Evolutionary conservation across 2,329 filamentous ascomycete species (phyloP).

Genomic region (Trichophyton simii): DNA sequence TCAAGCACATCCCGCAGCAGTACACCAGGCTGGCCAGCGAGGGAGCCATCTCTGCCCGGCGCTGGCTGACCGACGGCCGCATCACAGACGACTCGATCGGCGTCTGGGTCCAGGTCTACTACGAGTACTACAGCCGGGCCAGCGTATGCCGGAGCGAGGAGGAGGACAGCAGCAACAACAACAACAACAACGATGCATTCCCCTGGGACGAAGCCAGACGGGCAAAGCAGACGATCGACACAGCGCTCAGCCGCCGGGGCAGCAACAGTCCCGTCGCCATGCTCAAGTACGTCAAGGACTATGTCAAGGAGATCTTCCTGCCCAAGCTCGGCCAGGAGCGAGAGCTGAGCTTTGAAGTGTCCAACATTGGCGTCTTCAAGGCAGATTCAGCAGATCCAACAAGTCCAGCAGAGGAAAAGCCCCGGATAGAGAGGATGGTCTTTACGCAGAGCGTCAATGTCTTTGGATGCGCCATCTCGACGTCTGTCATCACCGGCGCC

Average conservation of each 20-base stretch:
- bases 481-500: slow-evolving; percentile 33
- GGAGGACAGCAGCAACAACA: too few relatives aligned
- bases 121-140: slow-evolving; percentile 13
- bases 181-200: slow-evolving; percentile 11
- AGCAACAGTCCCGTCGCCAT: slow-evolving; percentile 26
- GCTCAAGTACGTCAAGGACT: slow-evolving; percentile 31
- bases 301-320: slow-evolving; percentile 24
- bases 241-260: slow-evolving; percentile 18
- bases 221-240: slow-evolving; percentile 21
- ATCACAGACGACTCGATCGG: slow-evolving; percentile 29
- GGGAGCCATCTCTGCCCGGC: slow-evolving; percentile 29
- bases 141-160: slow-evolving; percentile 12
- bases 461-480: slow-evolving; percentile 26
- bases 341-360: slow-evolving; percentile 32
- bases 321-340: slow-evolving; percentile 30
- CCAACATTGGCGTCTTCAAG: slow-evolving; percentile 33
- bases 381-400: not conserved
- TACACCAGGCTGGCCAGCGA: slow-evolving; percentile 23
- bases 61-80: slow-evolving; percentile 22
- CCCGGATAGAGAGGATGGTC: slow-evolving; percentile 27
- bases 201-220: slow-evolving; percentile 25
- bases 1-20: slow-evolving; percentile 20
- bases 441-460: slow-evolving; percentile 36
- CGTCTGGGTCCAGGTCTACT: slow-evolving; percentile 26
- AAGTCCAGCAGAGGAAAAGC: slow-evolving; percentile 8